phyloP scores from a whole-genome alignment of 2,329 filamentous ascomycete genomes.

The Fusarium sp. region DNA sequence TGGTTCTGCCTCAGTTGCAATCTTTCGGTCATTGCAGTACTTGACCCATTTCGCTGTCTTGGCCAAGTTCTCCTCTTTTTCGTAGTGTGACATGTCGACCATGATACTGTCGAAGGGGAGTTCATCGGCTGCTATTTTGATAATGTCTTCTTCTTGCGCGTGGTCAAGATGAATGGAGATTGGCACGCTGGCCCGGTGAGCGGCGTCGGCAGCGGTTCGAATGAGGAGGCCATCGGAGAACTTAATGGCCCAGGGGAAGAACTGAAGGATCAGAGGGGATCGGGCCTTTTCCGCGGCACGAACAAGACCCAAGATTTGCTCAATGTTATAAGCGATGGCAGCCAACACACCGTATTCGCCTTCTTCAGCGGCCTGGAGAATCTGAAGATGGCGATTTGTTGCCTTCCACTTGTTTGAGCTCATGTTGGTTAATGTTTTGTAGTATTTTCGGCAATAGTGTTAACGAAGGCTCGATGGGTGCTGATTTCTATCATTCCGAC shows the following conservation, averaged over 20 bases:
- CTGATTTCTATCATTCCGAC: too few species aligned
- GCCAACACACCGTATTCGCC: constrained; percentile 28
- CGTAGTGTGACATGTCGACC: constrained; percentile 24
- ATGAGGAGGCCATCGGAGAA: constrained; percentile 20
- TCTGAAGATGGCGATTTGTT: background rate
- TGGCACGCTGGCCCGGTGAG: constrained; percentile 56
- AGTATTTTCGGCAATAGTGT: too few species aligned
- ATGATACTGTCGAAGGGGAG: constrained; percentile 31
- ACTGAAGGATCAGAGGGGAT: constrained; percentile 22
- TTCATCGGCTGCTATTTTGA: background rate
- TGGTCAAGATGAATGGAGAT: constrained; percentile 52
- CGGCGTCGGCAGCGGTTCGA: constrained; percentile 57
- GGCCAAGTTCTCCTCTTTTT: constrained; percentile 10
- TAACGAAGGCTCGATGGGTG: too few species aligned
- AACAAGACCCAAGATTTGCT: constrained; percentile 33
- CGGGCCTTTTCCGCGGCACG: constrained; percentile 26
- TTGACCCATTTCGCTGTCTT: constrained; percentile 8
- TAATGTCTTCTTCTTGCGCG: constrained; percentile 16
- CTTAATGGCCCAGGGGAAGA: constrained; percentile 25
- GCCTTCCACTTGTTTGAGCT: too few species aligned
- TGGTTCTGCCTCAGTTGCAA: constrained; percentile 36
- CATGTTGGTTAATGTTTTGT: too few species aligned
- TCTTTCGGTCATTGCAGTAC: constrained; percentile 7
- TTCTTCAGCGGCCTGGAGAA: constrained; percentile 14
- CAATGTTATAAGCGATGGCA: constrained; percentile 40